A percentile compares a stretch with the other conserved stretches of the same genome.
phyloP scores from a whole-genome alignment of 2,329 filamentous ascomycete species.

The Microdochium bolleyi region DNA sequence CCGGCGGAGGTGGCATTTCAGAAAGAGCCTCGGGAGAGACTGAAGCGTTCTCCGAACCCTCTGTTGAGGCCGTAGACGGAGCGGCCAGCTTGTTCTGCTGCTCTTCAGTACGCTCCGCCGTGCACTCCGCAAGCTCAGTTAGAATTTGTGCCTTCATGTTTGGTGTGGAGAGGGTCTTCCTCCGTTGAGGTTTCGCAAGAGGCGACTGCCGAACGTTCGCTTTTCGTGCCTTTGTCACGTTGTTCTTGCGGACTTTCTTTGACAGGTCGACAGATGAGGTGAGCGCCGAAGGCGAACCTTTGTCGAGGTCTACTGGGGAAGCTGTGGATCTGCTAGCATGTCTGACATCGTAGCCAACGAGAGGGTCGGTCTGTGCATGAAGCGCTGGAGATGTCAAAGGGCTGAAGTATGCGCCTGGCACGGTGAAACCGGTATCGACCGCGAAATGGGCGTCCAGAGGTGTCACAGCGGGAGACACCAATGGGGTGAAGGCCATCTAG shows the following conservation, averaged over 20 bases:
- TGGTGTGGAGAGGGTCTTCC: conserved; percentile 44
- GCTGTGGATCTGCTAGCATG: conserved; percentile 32
- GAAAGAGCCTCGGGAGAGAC: conserved; percentile 56
- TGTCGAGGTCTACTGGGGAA: conserved; percentile 51
- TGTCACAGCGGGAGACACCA: conserved; percentile 78
- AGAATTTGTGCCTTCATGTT: conserved; percentile 48
- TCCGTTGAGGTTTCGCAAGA: conserved; percentile 59
- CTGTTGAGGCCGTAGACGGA: conserved; percentile 31
- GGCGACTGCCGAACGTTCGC: conserved; percentile 60
- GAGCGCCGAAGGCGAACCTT: conserved; percentile 30
- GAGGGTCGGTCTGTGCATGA: conserved; percentile 57
- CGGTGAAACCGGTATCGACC: conserved; percentile 48
- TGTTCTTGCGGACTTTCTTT: conserved; percentile 46
- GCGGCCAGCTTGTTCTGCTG: conserved; percentile 17
- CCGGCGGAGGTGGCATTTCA: conserved; percentile 60
- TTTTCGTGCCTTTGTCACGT: conserved; percentile 43
- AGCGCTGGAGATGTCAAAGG: conserved; percentile 75
- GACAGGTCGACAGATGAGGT: conserved; percentile 37
- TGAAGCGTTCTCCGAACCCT: conserved; percentile 55
- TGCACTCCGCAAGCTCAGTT: conserved; percentile 38
- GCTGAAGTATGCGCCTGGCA: conserved; percentile 71
- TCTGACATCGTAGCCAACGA: conserved; percentile 34
- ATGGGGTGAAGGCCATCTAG: conserved; percentile 69
- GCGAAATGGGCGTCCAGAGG: conserved; percentile 67
- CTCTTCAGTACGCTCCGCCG: conserved; percentile 15